Evolutionary conservation across 2,329 filamentous ascomycete species (phyloP).

Genomic region (Aspergillus fructus): DNA sequence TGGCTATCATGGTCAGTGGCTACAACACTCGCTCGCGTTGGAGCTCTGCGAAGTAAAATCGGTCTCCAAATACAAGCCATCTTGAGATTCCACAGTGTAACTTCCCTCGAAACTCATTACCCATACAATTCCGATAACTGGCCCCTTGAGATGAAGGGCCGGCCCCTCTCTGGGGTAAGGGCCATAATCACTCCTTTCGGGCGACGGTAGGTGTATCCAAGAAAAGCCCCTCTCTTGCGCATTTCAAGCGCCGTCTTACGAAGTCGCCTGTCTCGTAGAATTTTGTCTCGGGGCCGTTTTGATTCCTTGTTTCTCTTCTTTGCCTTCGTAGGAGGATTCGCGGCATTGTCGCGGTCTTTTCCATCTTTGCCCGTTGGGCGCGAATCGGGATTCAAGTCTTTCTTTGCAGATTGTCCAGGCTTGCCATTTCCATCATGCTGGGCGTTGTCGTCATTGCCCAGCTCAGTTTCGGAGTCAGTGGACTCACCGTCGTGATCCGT

Average conservation of each 20-base stretch:
- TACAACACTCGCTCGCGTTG: background rate
- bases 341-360: slow-evolving; percentile 43
- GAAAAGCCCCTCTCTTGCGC: slow-evolving; percentile 78
- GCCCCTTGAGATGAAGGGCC: slow-evolving; percentile 24
- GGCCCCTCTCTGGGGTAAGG: slow-evolving; percentile 34
- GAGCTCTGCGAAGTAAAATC: background rate
- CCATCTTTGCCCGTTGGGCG: slow-evolving; percentile 20
- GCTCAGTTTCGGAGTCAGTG: slow-evolving; percentile 12
- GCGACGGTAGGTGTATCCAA: slow-evolving; percentile 81
- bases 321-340: slow-evolving; percentile 9
- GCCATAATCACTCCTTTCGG: slow-evolving; percentile 38
- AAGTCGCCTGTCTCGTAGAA: slow-evolving; percentile 71
- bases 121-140: slow-evolving; percentile 27
- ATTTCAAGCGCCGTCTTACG: slow-evolving; percentile 71
- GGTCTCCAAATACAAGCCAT: background rate
- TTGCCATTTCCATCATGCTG: background rate
- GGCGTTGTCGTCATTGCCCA: slow-evolving; percentile 7
- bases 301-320: slow-evolving; percentile 61
- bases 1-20: background rate
- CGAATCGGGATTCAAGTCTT: background rate
- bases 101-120: background rate
- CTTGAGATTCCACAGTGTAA: too few relatives aligned
- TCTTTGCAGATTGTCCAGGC: slow-evolving; percentile 21
- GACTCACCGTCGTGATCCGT: slow-evolving; percentile 14
- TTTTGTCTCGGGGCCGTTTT: slow-evolving; percentile 78